Conservation (phyloP, 1,284 basidiomycete genomes). For the Sanghuangporus sanghuang region DNA sequence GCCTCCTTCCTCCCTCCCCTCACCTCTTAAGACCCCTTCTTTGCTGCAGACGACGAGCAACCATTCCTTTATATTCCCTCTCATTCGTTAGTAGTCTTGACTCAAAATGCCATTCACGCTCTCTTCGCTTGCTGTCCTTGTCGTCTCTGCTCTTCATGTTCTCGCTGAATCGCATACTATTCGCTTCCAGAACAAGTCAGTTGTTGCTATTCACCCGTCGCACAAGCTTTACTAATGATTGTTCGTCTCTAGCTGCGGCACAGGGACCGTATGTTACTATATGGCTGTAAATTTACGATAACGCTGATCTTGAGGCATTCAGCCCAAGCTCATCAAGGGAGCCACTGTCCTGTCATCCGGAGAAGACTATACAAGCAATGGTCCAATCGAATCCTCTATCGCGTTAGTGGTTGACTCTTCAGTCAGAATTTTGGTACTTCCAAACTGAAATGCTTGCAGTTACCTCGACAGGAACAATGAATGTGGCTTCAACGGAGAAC, state of each 20-base stretch:
- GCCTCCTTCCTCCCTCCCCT: neutral
- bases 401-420: slow-evolving; percentile 25
- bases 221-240: neutral
- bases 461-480: slow-evolving; percentile 24
- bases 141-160: slow-evolving; percentile 25
- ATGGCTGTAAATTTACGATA: neutral
- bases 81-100: slow-evolving; percentile 3
- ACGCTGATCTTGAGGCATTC: neutral
- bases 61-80: slow-evolving; percentile 5
- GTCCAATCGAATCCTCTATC: slow-evolving; percentile 28
- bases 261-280: slow-evolving; percentile 29
- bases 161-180: slow-evolving; percentile 34
- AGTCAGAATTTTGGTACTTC: neutral
- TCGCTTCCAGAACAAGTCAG: slow-evolving; percentile 33
- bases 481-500: slow-evolving; percentile 39
- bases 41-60: neutral
- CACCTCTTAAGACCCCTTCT: neutral
- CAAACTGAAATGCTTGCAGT: slow-evolving; percentile 3
- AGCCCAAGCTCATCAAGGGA: slow-evolving; percentile 31
- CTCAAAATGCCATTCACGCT: slow-evolving; percentile 28
- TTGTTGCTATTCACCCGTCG: neutral
- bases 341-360: slow-evolving; percentile 31
- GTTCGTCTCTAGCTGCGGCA: slow-evolving; percentile 27
- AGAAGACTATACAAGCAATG: slow-evolving; percentile 27
- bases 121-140: slow-evolving; percentile 23